Evolutionary conservation across 2,329 filamentous ascomycete genomes (phyloP), one percentile per base, ranked within the genome.

Genomic region (Aspergillus tanneri): DNA sequence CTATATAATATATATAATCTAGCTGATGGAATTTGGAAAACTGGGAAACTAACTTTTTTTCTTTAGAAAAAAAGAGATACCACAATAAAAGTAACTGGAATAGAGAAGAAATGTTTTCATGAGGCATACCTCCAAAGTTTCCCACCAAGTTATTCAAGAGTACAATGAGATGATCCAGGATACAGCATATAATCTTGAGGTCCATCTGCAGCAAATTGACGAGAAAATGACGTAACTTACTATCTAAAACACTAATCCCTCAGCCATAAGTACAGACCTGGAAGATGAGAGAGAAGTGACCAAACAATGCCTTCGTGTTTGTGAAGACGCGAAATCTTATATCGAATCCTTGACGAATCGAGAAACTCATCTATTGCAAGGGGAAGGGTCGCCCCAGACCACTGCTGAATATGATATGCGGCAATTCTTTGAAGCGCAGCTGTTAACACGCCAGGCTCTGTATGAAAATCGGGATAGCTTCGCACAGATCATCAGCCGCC

Each of bases 131-230:
- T 61, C 65, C 25, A 70, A 63, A 53, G 45, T 67, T 62, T 50
- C 50, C 18, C 19, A 55, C 2, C 16, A 49, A 47, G 65, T 67
- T 27, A 55, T 72, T 39, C 55, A 67, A 50, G 60, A 69, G 19
- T 71, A 69, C 53, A 65, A 64, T 49, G 67, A 73, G 53, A 68
- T 71, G 62, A 62, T 72, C 22, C 46, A 68, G 47, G 65, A 71
- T 47, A 72, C 65, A 6, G 47, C 36, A 23, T 69, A 71, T 47
- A 59, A 60, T 48, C 65, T 73, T 14, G 59, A 68, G 23, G 36
- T 70, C 7, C 62, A 63, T 39, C 57, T 73, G 35, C 32, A 63
- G 44, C 65, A 62, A 16, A 69, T 73, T 39, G 60, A 72, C 43
- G 64, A 72, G 34, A 69, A 68, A 48, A 55, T 71, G 44, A 52